A percentile compares a stretch with the other conserved stretches of the same genome.
These are phyloP conservation scores for Dioscorea cayenensis DNA, from an alignment of 116 monocot species.

Conservation along the genomic window DNA sequence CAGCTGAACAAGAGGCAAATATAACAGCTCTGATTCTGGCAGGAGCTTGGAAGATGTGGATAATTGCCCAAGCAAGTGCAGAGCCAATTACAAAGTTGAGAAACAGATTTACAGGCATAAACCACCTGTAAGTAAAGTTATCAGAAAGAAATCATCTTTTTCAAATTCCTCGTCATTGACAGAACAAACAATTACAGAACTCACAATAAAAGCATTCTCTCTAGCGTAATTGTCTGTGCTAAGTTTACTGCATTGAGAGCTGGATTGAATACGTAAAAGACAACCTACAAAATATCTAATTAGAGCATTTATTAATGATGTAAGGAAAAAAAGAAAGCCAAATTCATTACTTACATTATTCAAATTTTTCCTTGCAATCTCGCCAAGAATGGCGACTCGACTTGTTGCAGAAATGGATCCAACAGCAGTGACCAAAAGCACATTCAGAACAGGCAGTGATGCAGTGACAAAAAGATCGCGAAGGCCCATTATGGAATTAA, in stretches of 20 bases:
- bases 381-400: conserved; percentile 17
- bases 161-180: background rate
- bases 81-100: conserved; percentile 40
- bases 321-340: background rate
- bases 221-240: conserved; percentile 41
- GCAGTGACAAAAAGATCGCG: conserved; percentile 42
- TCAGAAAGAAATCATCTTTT: background rate
- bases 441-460: conserved; percentile 43
- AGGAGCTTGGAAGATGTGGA: conserved; percentile 41
- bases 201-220: conserved; percentile 42
- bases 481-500: conserved; percentile 17
- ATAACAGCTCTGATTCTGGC: conserved; percentile 34
- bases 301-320: background rate
- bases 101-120: conserved; percentile 64
- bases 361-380: conserved; percentile 40
- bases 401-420: conserved; percentile 38
- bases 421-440: conserved; percentile 46
- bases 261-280: conserved; percentile 61
- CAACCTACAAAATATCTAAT: conserved; percentile 21
- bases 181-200: background rate
- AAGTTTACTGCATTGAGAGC: conserved; percentile 40
- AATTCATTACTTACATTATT: conserved; percentile 33
- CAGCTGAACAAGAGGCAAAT: conserved; percentile 57
- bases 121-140: conserved; percentile 37
- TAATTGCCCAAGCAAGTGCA: conserved; percentile 41